Conservation (phyloP, 805 yeast genomes). For the Candida sphagnicola region DNA sequence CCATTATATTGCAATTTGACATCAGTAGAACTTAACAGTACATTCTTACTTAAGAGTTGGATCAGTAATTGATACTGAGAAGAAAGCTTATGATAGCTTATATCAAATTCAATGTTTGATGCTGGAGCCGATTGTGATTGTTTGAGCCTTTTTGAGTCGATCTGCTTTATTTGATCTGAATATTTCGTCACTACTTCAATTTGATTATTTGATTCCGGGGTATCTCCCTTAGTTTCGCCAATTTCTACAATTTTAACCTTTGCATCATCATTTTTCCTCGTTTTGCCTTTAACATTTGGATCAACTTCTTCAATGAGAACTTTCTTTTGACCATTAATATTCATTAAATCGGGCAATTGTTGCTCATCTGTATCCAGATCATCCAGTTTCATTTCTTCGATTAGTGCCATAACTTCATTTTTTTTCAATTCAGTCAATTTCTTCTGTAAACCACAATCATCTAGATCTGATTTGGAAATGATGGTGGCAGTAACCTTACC, state of each 20-base stretch:
- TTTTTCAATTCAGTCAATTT: constrained; percentile 30
- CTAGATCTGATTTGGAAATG: constrained; percentile 42
- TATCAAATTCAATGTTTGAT: not conserved
- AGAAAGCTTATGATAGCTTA: constrained; percentile 5
- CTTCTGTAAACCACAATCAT: constrained; percentile 31
- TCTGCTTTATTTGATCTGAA: not conserved
- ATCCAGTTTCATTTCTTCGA: constrained; percentile 37
- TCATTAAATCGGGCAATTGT: constrained; percentile 26
- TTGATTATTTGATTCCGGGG: too few relatives aligned
- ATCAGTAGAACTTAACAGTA: constrained; percentile 8
- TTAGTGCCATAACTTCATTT: constrained; percentile 39
- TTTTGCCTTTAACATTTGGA: constrained; percentile 19
- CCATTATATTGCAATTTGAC: constrained; percentile 3
- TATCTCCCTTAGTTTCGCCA: too few relatives aligned
- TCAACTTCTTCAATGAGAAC: constrained; percentile 57
- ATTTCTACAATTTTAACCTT: not conserved
- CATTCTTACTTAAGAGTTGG: constrained; percentile 15
- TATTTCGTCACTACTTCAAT: not conserved
- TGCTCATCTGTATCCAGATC: constrained; percentile 14
- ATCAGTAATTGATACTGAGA: constrained; percentile 8
- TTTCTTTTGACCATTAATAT: constrained; percentile 20
- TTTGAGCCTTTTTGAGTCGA: not conserved
- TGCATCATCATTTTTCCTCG: not conserved
- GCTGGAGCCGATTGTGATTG: not conserved
- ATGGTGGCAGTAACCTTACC: constrained; percentile 52